Evolutionary conservation across 148 eudicot species (phyloP).

Genomic region (Rhododendron molle): DNA sequence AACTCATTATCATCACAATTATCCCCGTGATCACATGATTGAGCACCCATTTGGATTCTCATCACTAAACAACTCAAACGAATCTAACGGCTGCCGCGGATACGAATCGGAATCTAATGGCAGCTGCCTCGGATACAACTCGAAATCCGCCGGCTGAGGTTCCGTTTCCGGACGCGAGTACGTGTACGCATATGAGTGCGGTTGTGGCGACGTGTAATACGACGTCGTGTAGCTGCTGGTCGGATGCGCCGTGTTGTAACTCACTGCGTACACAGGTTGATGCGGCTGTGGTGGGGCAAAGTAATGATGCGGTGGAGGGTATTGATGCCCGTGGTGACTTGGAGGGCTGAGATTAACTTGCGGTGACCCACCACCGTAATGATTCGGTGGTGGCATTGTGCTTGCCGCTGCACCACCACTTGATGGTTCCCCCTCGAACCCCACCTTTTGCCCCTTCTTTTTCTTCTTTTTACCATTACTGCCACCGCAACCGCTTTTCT

Average conservation of each 20-base stretch:
- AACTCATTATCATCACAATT: neutral
- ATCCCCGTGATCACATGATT: conserved; percentile 32
- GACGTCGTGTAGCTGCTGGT: conserved; percentile 50
- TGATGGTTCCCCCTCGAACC: conserved; percentile 10
- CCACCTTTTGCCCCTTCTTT: conserved; percentile 33
- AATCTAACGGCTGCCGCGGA: conserved; percentile 48
- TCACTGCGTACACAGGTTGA: conserved; percentile 32
- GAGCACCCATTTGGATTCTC: conserved; percentile 86
- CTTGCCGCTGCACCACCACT: conserved; percentile 19
- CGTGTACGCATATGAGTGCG: conserved; percentile 37
- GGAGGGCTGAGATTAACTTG: conserved; percentile 31
- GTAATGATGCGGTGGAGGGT: conserved; percentile 24
- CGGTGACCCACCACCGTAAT: conserved; percentile 27
- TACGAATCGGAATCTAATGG: conserved; percentile 26
- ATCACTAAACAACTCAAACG: conserved; percentile 82
- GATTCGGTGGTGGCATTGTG: conserved; percentile 17
- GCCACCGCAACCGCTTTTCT: neutral
- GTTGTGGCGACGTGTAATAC: conserved; percentile 50
- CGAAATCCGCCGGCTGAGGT: conserved; percentile 24
- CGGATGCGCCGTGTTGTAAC: conserved; percentile 71
- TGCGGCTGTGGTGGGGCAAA: conserved; percentile 25
- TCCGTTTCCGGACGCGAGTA: conserved; percentile 33
- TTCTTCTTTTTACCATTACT: conserved; percentile 45
- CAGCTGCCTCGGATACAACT: conserved; percentile 28
- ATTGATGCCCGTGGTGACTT: conserved; percentile 30